Evolutionary conservation across 495 filamentous ascomycete genomes (phyloP).

Genomic region (Aspergillus diversus): DNA sequence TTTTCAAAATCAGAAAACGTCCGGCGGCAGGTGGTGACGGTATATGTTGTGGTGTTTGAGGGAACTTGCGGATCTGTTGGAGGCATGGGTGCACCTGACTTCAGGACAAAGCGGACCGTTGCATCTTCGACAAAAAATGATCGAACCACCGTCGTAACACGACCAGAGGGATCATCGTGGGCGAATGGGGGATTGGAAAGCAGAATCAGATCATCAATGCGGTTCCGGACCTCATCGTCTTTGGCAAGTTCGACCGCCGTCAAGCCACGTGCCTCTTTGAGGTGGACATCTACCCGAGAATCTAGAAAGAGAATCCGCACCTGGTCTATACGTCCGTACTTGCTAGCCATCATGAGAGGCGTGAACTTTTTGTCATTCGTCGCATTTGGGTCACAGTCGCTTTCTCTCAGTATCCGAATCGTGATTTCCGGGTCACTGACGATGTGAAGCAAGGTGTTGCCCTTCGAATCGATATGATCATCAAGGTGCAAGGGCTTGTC

Average conservation of each 20-base stretch:
- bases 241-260: conserved; percentile 97
- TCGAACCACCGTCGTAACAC: conserved; percentile 92
- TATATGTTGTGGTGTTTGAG: conserved; percentile 68
- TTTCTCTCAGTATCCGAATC: conserved; percentile 71
- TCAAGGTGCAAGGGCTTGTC: conserved; percentile 82
- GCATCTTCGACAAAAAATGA: conserved; percentile 98
- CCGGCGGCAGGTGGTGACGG: conserved; percentile 92
- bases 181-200: conserved; percentile 65
- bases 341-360: conserved; percentile 97
- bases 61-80: conserved; percentile 38
- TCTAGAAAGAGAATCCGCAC: conserved; percentile 88
- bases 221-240: conserved; percentile 95
- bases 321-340: conserved; percentile 93
- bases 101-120: conserved; percentile 88
- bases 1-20: conserved; percentile 91
- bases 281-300: conserved; percentile 79
- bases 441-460: conserved; percentile 92
- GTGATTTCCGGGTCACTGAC: conserved; percentile 83
- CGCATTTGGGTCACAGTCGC: conserved; percentile 93
- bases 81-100: conserved; percentile 71
- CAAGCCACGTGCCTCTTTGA: conserved; percentile 85
- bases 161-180: conserved; percentile 63
- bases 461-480: conserved; percentile 89
- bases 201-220: conserved; percentile 90
- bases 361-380: conserved; percentile 96